Evolutionary conservation across 2,329 filamentous ascomycete species (phyloP).

Genomic region (Trichoderma sp.): DNA sequence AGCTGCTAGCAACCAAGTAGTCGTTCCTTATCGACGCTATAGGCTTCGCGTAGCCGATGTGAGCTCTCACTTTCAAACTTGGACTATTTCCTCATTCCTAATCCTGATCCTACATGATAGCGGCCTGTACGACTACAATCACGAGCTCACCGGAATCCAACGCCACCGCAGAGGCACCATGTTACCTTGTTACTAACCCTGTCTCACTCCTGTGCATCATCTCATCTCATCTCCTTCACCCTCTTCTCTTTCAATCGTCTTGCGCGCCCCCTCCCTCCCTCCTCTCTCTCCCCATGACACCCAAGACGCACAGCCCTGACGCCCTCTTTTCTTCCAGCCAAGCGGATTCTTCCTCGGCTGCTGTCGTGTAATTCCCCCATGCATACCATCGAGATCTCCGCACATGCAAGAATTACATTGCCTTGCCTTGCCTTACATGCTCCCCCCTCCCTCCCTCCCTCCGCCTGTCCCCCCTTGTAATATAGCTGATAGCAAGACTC

Average conservation of each 20-base stretch:
- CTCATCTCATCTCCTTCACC: not conserved
- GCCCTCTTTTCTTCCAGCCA: not conserved
- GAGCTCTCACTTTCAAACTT: not conserved
- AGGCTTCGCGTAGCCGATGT: conserved; percentile 4
- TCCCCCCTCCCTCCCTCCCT: not conserved
- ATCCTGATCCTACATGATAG: not conserved
- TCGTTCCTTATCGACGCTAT: conserved; percentile 12
- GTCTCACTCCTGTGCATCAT: not conserved
- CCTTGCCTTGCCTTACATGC: conserved; percentile 7
- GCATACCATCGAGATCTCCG: conserved; percentile 31
- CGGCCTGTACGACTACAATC: not conserved
- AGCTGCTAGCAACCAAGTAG: not conserved
- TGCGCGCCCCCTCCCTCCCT: not conserved
- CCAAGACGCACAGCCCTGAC: not conserved
- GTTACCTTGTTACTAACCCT: not conserved
- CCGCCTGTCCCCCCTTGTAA: not conserved
- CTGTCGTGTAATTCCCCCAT: conserved; percentile 25
- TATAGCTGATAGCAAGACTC: not conserved
- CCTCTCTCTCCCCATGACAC: not conserved
- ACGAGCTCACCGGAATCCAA: not conserved
- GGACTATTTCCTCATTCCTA: not conserved
- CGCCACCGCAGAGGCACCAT: not conserved
- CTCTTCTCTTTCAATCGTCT: not conserved
- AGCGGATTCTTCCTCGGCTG: conserved; percentile 16
- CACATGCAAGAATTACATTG: conserved; percentile 23